Conservation (phyloP, 2,329 filamentous ascomycete genomes). For the Aspergillus sp. region DNA sequence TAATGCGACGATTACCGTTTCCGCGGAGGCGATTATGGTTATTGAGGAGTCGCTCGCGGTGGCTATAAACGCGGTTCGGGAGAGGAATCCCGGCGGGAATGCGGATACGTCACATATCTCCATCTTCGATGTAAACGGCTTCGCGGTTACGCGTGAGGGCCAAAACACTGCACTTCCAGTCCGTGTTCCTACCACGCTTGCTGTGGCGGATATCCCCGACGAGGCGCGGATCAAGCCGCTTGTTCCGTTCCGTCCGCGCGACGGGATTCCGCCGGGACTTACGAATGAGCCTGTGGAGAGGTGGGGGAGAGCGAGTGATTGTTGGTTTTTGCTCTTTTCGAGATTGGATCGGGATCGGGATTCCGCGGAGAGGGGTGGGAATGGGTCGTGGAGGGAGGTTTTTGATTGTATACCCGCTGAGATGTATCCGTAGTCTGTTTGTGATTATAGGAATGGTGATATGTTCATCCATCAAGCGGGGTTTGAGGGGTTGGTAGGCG, state of each 20-base stretch:
- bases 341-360: neutral
- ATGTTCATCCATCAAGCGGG: too few relatives aligned
- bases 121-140: neutral
- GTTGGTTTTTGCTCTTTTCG: neutral
- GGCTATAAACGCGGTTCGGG: constrained; percentile 1
- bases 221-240: constrained; percentile 33
- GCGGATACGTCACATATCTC: neutral
- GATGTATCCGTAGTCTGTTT: too few relatives aligned
- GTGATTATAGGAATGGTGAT: too few relatives aligned
- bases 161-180: neutral
- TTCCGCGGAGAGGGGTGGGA: too few relatives aligned
- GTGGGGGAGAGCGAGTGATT: constrained; percentile 13
- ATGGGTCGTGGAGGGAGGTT: neutral
- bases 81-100: neutral
- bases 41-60: constrained; percentile 34
- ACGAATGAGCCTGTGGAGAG: constrained; percentile 24
- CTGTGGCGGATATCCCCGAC: constrained; percentile 14
- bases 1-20: neutral
- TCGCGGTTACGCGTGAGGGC: neutral
- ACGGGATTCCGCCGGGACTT: constrained; percentile 14
- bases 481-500: too few relatives aligned
- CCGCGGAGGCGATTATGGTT: constrained; percentile 33
- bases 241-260: constrained; percentile 24
- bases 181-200: neutral
- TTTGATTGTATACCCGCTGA: neutral